Evolutionary conservation across 106 monocot species (phyloP).

Genomic region (Gastrodia elata): DNA sequence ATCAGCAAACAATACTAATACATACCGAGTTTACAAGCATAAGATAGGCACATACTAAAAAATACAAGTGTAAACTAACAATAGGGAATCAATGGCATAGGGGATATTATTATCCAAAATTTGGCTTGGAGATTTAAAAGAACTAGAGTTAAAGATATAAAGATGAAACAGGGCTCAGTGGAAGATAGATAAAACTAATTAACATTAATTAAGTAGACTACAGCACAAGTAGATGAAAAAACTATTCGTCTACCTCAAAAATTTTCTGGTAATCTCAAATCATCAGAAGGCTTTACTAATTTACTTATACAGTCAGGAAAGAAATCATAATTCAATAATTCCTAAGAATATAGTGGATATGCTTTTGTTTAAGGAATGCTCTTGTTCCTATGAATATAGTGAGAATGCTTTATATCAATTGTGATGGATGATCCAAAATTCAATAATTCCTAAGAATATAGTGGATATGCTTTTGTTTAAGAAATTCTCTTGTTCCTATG

Average conservation of each 20-base stretch:
- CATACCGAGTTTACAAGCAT: not conserved
- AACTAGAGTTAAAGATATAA: not conserved
- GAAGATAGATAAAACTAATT: not conserved
- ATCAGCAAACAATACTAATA: conserved; percentile 9
- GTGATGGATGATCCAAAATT: too few species aligned
- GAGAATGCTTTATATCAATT: too few species aligned
- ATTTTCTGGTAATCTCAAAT: too few species aligned
- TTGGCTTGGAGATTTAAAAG: not conserved
- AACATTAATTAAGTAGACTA: not conserved
- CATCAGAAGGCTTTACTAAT: not conserved
- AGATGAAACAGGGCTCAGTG: not conserved
- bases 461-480: too few species aligned
- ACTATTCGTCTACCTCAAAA: too few species aligned
- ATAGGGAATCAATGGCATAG: not conserved
- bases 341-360: too few species aligned
- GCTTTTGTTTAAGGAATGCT: too few species aligned
- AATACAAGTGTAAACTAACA: not conserved
- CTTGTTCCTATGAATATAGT: too few species aligned
- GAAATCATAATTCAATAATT: too few species aligned
- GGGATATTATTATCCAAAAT: not conserved
- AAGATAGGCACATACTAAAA: not conserved
- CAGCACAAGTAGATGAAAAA: not conserved
- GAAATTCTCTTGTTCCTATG: too few species aligned
- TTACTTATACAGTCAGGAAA: too few species aligned
- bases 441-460: too few species aligned